phyloP scores from a whole-genome alignment of 208 protist genomes.

The Chromosphaera perkinsii region DNA sequence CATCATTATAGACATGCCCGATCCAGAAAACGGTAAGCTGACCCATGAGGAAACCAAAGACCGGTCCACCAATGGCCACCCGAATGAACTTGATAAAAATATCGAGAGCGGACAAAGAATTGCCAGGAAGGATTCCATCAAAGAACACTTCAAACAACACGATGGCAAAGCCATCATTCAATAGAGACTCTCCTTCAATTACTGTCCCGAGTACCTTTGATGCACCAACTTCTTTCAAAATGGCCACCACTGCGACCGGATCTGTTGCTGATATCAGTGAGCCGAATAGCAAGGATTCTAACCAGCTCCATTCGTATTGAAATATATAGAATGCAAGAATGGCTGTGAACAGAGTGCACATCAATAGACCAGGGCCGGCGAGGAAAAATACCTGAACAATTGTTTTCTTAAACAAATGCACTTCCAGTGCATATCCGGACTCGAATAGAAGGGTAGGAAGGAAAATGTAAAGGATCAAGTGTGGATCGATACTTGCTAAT shows the following conservation, averaged over 20 bases:
- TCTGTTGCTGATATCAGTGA: constrained; percentile 26
- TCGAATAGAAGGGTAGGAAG: constrained; percentile 33
- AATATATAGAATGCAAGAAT: constrained; percentile 4
- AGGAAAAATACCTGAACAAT: too few species aligned
- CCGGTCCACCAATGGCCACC: too few species aligned
- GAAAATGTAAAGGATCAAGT: constrained; percentile 32
- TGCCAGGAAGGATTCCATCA: too few species aligned
- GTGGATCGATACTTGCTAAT: constrained; percentile 24
- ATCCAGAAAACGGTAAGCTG: too few species aligned
- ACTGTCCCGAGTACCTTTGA: constrained; percentile 27
- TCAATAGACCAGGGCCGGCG: too few species aligned
- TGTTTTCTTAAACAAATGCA: constrained; percentile 7
- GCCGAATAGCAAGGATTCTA: not conserved
- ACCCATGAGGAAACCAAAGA: too few species aligned
- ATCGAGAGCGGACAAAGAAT: too few species aligned
- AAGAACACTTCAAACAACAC: too few species aligned
- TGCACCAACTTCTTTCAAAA: constrained; percentile 34
- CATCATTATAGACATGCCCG: too few species aligned
- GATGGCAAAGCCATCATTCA: constrained; percentile 51
- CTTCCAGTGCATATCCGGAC: constrained; percentile 9
- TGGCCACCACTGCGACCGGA: constrained; percentile 36
- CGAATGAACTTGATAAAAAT: too few species aligned
- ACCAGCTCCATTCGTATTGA: constrained; percentile 2
- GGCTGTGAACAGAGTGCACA: constrained; percentile 3
- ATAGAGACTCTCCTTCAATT: constrained; percentile 46